Evolutionary conservation across 2,329 filamentous ascomycete species (phyloP), one percentile per base, ranked within the genome.

Genomic region (Fusarium sp.): DNA sequence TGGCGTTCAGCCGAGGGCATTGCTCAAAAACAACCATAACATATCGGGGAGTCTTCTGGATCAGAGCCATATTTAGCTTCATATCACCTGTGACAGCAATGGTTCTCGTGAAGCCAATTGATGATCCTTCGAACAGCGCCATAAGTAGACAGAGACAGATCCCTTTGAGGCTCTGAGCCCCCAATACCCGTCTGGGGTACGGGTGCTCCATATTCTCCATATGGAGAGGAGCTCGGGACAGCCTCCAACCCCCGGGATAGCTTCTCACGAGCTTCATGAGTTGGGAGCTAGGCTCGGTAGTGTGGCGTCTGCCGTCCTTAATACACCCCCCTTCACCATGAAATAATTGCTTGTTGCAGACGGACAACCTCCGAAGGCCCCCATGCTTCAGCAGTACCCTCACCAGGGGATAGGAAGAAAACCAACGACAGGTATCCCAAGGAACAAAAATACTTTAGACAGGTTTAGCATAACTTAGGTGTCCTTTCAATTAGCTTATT

Each of bases 281-380:
- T 48, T 20, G 28, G 53, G 14, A 54, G 47, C 59, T 66, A 54
- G 39, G 32, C 45, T 58, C 50, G 44, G 20, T 6, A 72, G 68
- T 57, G 59, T 66, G 63, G 68, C 56, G 44, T 65, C 67, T 56
- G 48, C 36, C 50, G 48, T 24, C 28, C 45, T 26, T 28, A n/a
- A 55, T 15, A 56, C 70, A 70, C 70, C 28, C 71, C 63, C 71
- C 71, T 53, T 42, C 47, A 59, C 41, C 24, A 44, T 36, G 30
- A 20, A 53, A 50, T 60, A 56, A 38, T 58, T 68, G 48, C 57
- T 48, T 73, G 28, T 30, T 73, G 28, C 32, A 50, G 54, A 75
- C 72, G 72, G 72, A 63, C 72, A 74, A 74, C 72, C 59, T 74
- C 72, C 72, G 72, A 75, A 57, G 39, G 41, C 42, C 57, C 67